Evolutionary conservation across 148 eudicot species (phyloP), one percentile per base, ranked within the genome.

Genomic region (Polygonum aviculare): DNA sequence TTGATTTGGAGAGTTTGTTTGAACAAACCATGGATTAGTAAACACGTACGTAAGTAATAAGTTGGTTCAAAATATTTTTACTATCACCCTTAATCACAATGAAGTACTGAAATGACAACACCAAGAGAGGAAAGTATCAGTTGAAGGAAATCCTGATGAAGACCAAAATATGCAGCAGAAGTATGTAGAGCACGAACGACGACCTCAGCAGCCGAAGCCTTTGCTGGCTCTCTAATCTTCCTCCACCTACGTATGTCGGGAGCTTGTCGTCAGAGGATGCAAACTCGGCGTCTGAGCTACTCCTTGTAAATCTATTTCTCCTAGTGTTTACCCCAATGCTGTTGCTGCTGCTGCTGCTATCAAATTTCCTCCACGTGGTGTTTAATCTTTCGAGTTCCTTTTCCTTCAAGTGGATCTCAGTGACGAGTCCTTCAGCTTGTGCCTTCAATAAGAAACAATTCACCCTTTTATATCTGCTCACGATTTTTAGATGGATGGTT

Each of bases 401-500:
- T 81, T 95, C 99, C 85, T 91, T 89, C 76, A 78, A 7, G 84
- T 90, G 97, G 74, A 93, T 91, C 81, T 96, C 99, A 78, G 78
- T 76, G 47, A 86, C 85, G 59, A 96, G 87, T 9, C 90, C 87
- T 82, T 93, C 99, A 63, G 98, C 99, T 83, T 96, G 99, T 74
- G 89, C 88, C 99, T 95, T 74, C 31, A 82, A 63, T 72, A 48
- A 44, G n/a, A 72, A 55, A 31, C 26, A 55, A 19, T 55, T 55
- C 1, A 50, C n/a, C 62, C 62, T 7, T 55, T 22, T 22, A 7
- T 19, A 19, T 57, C 7, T 21, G 63, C 63, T 21, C 12, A 57
- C 0, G 33, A 33, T 57, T 21, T 22, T 21, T 57, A 19, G 22
- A 57, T 57, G 63, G 35, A 57, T 12, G 35, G 26, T 57, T 22